Evolutionary conservation across 164 flowering plant genomes (phyloP), one percentile per base, ranked within the genome.

Genomic region (Paratinospora sagittata): DNA sequence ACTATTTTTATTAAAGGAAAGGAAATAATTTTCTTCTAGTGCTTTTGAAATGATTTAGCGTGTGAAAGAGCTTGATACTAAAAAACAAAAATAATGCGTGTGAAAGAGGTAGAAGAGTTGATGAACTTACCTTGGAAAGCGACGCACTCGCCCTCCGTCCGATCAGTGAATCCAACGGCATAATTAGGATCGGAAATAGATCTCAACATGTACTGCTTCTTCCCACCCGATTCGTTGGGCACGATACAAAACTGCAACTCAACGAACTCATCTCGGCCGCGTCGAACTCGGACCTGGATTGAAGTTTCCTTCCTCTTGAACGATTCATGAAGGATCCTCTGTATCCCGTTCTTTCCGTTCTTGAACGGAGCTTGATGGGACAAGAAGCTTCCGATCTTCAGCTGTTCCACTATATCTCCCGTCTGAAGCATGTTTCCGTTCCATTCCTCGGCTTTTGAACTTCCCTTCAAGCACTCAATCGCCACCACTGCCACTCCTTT

Each of bases 361-460:
- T 87, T 90, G 72, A 89, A 92, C 21, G 97, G 97, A 16, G 89
- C 52, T 21, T 72, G 68, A 26, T 73, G 76, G 66, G 55, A 45
- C 27, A 71, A 39, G 8, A 57, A 72, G 24, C 34, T 76, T 5
- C 97, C 96, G 70, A 94, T 84, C 71, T 72, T 81, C 4, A 94
- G 66, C 78, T 90, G 92, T 73, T 94, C 95, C 12, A 94, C 93
- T 27, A 94, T 86, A 76, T 94, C 98, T 0, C 97, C 98, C 16
- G 97, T 92, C 69, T 94, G 98, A 23, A 90, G 84, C 87, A 89
- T 85, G 76, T 89, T 85, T 17, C 82, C 87, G 61, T 91, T 84
- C 98, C 98, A 94, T 66, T 94, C 97, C 37, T 88, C 98, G 57
- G 92, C 96, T 60, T 83, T 89, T 3, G 97, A 90, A 73, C 87